Base-by-base conservation (phyloP, 176 grass and related monocot genomes). In the Musa itinerans region DNA sequence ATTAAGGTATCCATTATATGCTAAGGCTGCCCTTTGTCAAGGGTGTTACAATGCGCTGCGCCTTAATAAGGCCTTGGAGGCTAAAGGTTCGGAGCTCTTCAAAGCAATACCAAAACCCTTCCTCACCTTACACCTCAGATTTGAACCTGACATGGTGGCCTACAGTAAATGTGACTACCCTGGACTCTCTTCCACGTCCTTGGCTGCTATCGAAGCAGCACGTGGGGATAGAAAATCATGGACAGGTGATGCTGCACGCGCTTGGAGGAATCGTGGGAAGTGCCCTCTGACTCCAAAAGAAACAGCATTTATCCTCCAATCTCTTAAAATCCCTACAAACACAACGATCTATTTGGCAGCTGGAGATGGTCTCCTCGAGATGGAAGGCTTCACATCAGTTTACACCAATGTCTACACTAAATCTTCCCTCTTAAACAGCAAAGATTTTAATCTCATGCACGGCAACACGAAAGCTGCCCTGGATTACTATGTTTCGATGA, bases 111-210 rank as follows among this genome's bases (percentile, higher is more conserved):
- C 91, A 50, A 95, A 95, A 83, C 96, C 96, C 27, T 99, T 95
- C 83, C 58, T 99, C 77, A 89, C 96, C 10, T 85, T 99, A 63
- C 91, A 99, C 79, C 83, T 99, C 51, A 86, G 96, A 73, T 99
- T 99, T 73, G 96, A 99, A 82, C 96, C 96, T 61, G 91, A 99
- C 81, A 95, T 99, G 96, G 91, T 95, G 72, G 91, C 83, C 48
- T 99, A 86, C 79, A 89, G 88, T 68, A 78, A 83, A 51, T 99
- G 89, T 82, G 74, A 75, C 55, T 99, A 99, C 69, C 75, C 63
- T 22, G 83, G 63, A 62, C 86, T 95, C 78, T 92, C 91, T 73
- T 78, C 84, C 51, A 76, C 82, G 80, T 95, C 91, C 56, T 34
- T 89, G 74, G 59, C 73, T 27, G 80, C 91, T 15, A 83, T 99